Percentiles rank a stretch among this genome's conserved stretches.
These are phyloP conservation scores for Xylaria longipes DNA, from an alignment of 495 filamentous ascomycete genomes.

Conservation along the genomic window DNA sequence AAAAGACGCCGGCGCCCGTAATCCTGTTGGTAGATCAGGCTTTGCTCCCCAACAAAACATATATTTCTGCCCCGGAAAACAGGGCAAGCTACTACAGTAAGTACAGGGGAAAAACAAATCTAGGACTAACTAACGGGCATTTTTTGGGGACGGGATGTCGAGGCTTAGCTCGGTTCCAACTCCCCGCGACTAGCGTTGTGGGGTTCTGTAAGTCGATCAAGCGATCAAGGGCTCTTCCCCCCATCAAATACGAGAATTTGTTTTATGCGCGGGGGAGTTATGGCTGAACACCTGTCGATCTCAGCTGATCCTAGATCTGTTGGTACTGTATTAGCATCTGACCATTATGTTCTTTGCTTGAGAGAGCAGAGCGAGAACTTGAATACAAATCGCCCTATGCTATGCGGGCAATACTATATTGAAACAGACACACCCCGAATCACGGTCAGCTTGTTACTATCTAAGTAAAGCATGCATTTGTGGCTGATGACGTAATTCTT, in stretches of 20 bases:
- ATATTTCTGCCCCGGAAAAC: background rate
- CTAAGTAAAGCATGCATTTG: background rate
- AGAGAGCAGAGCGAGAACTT: no score
- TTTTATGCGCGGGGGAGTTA: background rate
- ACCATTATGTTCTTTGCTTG: no score
- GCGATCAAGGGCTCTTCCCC: constrained; percentile 11
- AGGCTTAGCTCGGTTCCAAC: constrained; percentile 6
- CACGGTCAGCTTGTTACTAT: no score
- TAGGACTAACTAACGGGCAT: background rate
- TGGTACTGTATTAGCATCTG: background rate
- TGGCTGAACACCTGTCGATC: constrained; percentile 4
- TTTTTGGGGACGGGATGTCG: background rate
- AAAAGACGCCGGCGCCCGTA: background rate
- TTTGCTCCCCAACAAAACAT: background rate
- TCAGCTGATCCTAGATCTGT: constrained; percentile 13
- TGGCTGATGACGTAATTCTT: constrained; percentile 1
- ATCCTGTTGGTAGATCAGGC: background rate
- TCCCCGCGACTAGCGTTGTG: constrained; percentile 15
- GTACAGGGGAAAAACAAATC: background rate
- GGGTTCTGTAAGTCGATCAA: constrained; percentile 6
- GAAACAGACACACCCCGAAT: no score
- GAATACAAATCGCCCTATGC: no score
- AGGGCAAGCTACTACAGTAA: background rate
- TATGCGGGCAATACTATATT: no score
- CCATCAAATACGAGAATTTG: constrained; percentile 21